A percentile compares a stretch with the other conserved stretches of the same genome.
Evolutionary conservation across 1,139 yeast genomes (phyloP).

Genomic region (Taphrina communis): DNA sequence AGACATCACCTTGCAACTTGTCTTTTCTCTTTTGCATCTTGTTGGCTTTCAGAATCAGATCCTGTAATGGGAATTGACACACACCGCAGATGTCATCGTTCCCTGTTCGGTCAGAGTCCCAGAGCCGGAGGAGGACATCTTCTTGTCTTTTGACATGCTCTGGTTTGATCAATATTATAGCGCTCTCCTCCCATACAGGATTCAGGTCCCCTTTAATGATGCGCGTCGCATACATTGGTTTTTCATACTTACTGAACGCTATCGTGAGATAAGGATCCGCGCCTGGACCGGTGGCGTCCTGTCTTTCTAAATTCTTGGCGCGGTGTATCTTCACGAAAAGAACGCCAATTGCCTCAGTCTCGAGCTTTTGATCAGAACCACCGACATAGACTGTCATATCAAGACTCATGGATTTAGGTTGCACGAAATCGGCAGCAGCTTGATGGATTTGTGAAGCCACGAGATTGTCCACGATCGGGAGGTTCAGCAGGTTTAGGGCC

Average conservation of each 20-base stretch:
- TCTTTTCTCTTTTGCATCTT: slow-evolving; percentile 39
- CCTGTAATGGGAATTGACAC: slow-evolving; percentile 38
- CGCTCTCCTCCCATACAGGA: slow-evolving; percentile 38
- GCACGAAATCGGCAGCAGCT: slow-evolving; percentile 34
- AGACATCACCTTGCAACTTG: slow-evolving; percentile 30
- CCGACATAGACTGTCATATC: slow-evolving; percentile 40
- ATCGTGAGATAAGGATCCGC: slow-evolving; percentile 40
- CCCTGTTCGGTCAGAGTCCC: slow-evolving; percentile 38
- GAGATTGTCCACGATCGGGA: slow-evolving; percentile 34
- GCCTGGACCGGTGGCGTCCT: slow-evolving; percentile 38
- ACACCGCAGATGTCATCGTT: slow-evolving; percentile 35
- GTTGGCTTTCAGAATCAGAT: slow-evolving; percentile 29
- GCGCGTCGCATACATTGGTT: slow-evolving; percentile 41
- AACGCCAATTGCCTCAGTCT: slow-evolving; percentile 36
- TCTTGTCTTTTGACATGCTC: slow-evolving; percentile 40
- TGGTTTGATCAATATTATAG: slow-evolving; percentile 33
- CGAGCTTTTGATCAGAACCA: slow-evolving; percentile 30
- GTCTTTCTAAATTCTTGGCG: slow-evolving; percentile 30
- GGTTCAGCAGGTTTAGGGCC: slow-evolving; percentile 33
- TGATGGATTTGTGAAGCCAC: slow-evolving; percentile 30
- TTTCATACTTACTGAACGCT: slow-evolving; percentile 38
- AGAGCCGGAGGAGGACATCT: slow-evolving; percentile 33
- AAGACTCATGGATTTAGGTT: slow-evolving; percentile 35
- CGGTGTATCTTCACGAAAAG: slow-evolving; percentile 39
- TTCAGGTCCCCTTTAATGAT: slow-evolving; percentile 39